Percentiles rank a stretch among this genome's conserved stretches.
Conservation (phyloP, 331 rosid species). For the Rosa hybrid region DNA sequence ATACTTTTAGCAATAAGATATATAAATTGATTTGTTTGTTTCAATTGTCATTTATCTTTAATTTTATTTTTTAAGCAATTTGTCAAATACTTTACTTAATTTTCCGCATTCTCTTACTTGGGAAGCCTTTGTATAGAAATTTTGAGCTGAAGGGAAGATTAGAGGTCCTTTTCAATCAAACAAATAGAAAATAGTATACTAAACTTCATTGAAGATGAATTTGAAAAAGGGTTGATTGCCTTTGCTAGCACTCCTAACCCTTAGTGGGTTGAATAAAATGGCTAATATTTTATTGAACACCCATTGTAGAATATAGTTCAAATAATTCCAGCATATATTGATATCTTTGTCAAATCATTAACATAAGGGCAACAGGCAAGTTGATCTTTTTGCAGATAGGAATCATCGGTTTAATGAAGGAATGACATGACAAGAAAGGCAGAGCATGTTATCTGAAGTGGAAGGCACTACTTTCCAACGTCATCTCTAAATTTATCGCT, state of each 20-base stretch:
- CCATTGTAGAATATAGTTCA: background rate
- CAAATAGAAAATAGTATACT: background rate
- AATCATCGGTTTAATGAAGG: background rate
- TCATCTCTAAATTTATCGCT: slow-evolving; percentile 31
- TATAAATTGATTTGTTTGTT: background rate
- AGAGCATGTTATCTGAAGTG: slow-evolving; percentile 64
- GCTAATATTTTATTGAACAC: background rate
- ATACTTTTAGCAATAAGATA: no score
- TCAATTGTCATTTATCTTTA: background rate
- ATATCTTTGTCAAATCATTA: background rate
- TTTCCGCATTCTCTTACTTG: background rate
- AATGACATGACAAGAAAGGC: background rate
- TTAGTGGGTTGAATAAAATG: background rate
- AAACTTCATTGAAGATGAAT: background rate
- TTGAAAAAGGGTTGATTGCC: background rate
- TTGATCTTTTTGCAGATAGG: background rate
- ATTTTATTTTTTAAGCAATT: background rate
- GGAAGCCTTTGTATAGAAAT: background rate
- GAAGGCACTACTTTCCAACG: slow-evolving; percentile 57
- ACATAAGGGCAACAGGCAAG: background rate
- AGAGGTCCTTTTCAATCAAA: background rate
- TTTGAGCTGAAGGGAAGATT: background rate
- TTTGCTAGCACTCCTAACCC: slow-evolving; percentile 6
- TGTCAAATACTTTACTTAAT: background rate
- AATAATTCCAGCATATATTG: background rate